Percentiles rank a stretch among this genome's conserved stretches.
phyloP scores from a whole-genome alignment of 768 basidiomycete genomes.

The Filobasidium floriforme region DNA sequence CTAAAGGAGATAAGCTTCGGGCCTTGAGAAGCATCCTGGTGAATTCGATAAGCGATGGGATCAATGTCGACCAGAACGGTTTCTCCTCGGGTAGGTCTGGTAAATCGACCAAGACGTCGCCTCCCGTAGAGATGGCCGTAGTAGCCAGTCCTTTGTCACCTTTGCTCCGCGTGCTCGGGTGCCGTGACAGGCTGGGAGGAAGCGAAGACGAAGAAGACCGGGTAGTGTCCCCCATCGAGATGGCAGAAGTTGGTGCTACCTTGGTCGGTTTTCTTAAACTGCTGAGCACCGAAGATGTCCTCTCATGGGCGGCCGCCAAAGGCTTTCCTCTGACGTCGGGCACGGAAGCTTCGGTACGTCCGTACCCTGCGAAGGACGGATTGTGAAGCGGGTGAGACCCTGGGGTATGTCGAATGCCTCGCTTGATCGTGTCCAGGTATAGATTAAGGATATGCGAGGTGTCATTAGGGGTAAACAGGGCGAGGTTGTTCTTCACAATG shows the following conservation, averaged over 20 bases:
- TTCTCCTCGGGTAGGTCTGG: neutral
- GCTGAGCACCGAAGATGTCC: slow-evolving; percentile 20
- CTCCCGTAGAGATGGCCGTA: neutral
- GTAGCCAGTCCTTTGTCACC: slow-evolving; percentile 9
- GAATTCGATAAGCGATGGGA: slow-evolving; percentile 13
- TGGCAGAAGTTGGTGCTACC: slow-evolving; percentile 2
- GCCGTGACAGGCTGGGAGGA: neutral
- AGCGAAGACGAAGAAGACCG: neutral
- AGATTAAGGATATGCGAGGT: slow-evolving; percentile 30
- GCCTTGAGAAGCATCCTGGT: slow-evolving; percentile 13
- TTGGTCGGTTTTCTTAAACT: slow-evolving; percentile 13
- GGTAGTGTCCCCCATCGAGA: neutral
- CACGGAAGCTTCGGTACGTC: slow-evolving; percentile 7
- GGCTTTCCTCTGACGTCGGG: neutral
- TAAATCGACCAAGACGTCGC: neutral
- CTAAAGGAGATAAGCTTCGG: slow-evolving; percentile 13
- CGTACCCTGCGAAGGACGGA: neutral
- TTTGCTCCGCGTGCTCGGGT: slow-evolving; percentile 6
- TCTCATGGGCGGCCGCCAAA: neutral
- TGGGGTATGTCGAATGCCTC: slow-evolving; percentile 24
- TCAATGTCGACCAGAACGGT: slow-evolving; percentile 12
- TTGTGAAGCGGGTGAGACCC: slow-evolving; percentile 15
- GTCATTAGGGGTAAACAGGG: slow-evolving; percentile 37
- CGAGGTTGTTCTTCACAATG: slow-evolving; percentile 30
- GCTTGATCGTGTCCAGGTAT: slow-evolving; percentile 31